A percentile compares a stretch with the other conserved stretches of the same genome.
Conservation (phyloP, 768 basidiomycete genomes). For the Rhizopogon sp. region DNA sequence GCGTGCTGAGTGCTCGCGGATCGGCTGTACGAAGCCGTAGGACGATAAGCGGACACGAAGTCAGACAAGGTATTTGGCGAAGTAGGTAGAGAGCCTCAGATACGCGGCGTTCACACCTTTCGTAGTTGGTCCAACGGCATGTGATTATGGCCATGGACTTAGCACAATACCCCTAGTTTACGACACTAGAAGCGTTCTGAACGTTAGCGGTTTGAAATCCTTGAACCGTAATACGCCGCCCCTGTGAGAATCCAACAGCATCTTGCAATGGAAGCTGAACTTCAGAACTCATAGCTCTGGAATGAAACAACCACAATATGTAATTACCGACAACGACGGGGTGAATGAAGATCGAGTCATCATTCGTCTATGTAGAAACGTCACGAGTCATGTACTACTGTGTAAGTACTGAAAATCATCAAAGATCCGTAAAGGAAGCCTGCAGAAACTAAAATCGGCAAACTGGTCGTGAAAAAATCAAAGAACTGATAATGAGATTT, state of each 20-base stretch:
- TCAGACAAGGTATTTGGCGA: neutral
- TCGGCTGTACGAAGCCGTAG: neutral
- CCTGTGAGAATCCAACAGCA: too few relatives aligned
- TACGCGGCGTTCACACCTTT: neutral
- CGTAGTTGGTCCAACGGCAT: neutral
- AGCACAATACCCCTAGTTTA: neutral
- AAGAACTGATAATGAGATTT: neutral
- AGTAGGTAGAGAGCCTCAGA: neutral
- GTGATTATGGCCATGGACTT: neutral
- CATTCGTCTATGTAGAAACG: conserved; percentile 15
- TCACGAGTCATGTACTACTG: neutral
- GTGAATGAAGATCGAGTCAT: conserved; percentile 8
- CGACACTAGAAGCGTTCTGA: neutral
- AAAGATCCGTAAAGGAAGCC: conserved; percentile 8
- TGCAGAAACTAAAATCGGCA: conserved; percentile 30
- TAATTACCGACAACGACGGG: neutral
- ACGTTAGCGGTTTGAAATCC: neutral
- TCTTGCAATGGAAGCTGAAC: neutral
- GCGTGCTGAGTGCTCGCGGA: neutral
- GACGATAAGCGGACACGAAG: neutral
- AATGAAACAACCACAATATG: neutral
- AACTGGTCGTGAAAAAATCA: neutral
- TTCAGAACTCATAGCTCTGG: neutral
- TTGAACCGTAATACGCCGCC: neutral
- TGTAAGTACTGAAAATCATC: conserved; percentile 11